A percentile compares a stretch with the other conserved stretches of the same genome.
These are phyloP conservation scores for Picea glauca DNA, from an alignment of 75 land plant genomes.

Conservation along the genomic window DNA sequence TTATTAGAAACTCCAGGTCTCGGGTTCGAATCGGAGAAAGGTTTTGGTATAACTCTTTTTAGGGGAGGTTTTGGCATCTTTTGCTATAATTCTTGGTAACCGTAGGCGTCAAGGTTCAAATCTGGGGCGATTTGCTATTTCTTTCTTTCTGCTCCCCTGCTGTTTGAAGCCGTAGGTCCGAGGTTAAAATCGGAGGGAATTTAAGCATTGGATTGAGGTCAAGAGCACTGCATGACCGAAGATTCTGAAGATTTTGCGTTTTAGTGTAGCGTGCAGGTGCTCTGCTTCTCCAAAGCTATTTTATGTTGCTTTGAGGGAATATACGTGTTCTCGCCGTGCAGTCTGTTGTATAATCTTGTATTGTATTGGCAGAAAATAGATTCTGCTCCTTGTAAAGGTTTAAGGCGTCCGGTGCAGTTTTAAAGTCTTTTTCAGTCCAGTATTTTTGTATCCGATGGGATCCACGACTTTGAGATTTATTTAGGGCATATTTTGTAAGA, in stretches of 20 bases:
- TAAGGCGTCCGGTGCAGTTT: background rate
- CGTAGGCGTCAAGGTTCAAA: background rate
- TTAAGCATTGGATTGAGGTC: background rate
- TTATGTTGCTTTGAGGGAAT: background rate
- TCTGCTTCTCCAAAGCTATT: constrained; percentile 1
- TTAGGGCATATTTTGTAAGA: background rate
- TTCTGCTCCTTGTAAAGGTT: background rate
- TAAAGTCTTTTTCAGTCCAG: background rate
- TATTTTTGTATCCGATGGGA: background rate
- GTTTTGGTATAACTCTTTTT: background rate
- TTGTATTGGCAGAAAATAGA: background rate
- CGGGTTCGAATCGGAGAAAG: background rate
- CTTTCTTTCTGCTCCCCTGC: background rate
- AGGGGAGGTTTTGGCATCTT: background rate
- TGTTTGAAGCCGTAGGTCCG: background rate
- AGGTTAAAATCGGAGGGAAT: background rate
- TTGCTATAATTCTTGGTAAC: background rate
- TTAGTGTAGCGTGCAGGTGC: background rate
- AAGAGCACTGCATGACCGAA: too few relatives aligned
- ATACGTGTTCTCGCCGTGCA: background rate
- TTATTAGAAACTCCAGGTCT: constrained; percentile 7
- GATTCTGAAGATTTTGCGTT: background rate
- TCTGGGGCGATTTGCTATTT: background rate
- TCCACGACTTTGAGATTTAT: background rate
- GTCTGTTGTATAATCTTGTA: background rate